Evolutionary conservation across 352 stramenopile species (phyloP).

Genomic region (Pythium aquatile): DNA sequence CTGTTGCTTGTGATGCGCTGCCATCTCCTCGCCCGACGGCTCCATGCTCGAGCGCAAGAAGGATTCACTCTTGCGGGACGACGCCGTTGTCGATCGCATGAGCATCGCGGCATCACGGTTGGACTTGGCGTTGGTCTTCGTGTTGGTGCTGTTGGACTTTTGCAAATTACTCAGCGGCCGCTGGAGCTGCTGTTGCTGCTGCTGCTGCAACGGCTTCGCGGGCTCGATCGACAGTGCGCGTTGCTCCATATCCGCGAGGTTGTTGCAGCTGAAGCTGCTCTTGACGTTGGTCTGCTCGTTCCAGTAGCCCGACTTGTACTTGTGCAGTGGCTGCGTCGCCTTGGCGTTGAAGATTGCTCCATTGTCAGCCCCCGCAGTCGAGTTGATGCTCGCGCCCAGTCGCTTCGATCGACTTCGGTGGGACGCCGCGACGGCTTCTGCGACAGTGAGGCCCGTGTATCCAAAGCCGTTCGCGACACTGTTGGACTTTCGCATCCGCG

Average conservation of each 20-base stretch:
- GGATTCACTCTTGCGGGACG: conserved; percentile 51
- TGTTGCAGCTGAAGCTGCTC: conserved; percentile 84
- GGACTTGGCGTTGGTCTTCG: conserved; percentile 29
- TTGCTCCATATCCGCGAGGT: conserved; percentile 63
- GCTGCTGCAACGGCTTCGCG: conserved; percentile 6
- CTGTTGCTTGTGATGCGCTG: conserved; percentile 39
- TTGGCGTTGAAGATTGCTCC: not conserved
- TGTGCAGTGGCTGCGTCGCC: conserved; percentile 29
- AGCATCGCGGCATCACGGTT: conserved; percentile 33
- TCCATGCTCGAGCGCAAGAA: conserved; percentile 35
- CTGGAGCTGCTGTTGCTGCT: not conserved
- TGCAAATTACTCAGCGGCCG: conserved; percentile 16
- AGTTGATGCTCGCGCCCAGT: conserved; percentile 25
- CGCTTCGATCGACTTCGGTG: conserved; percentile 56
- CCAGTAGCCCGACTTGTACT: conserved; percentile 68
- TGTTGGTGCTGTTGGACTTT: conserved; percentile 44
- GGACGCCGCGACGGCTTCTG: conserved; percentile 60
- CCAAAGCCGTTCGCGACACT: conserved; percentile 59
- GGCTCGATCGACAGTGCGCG: conserved; percentile 44
- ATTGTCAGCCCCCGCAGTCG: conserved; percentile 1
- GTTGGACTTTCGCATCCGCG: conserved; percentile 54
- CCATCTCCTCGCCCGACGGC: conserved; percentile 29
- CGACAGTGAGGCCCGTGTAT: conserved; percentile 54
- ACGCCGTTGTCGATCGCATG: conserved; percentile 25
- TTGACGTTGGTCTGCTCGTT: conserved; percentile 69